Conservation (phyloP, 2,329 filamentous ascomycete genomes). For the Colletotrichum brevisporum region DNA sequence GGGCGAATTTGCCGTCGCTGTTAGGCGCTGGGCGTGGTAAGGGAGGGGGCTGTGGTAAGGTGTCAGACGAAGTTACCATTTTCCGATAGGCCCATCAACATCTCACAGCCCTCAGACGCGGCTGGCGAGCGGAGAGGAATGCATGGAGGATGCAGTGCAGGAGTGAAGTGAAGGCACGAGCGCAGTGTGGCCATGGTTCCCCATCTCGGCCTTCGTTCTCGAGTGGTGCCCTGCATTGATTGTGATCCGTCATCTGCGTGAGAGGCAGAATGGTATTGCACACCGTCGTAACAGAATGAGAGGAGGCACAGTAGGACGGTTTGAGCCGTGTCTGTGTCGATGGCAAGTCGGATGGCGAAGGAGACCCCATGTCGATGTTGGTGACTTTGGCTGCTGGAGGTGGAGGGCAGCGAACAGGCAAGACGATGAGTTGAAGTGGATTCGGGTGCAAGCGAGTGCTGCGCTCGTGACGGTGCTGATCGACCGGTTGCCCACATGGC, state of each 20-base stretch:
- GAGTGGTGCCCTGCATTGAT: no score
- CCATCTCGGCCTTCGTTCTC: no score
- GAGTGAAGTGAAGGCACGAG: no score
- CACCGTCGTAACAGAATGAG: constrained; percentile 16
- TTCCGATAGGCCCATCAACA: constrained; percentile 21
- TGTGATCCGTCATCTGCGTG: background rate
- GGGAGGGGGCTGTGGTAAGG: constrained; percentile 10
- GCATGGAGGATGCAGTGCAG: no score
- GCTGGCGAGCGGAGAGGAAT: no score
- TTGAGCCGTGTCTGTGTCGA: constrained; percentile 17
- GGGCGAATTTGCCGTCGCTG: background rate
- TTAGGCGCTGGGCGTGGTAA: constrained; percentile 10
- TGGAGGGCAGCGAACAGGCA: background rate
- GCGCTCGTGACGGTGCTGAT: constrained; percentile 25
- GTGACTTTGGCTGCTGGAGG: background rate
- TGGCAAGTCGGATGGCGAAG: background rate
- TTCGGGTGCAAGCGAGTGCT: constrained; percentile 19
- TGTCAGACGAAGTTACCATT: constrained; percentile 8
- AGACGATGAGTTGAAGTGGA: constrained; percentile 11
- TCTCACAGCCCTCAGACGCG: constrained; percentile 8
- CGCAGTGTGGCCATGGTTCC: no score
- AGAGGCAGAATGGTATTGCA: background rate
- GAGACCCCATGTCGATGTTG: background rate
- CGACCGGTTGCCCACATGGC: constrained; percentile 18
- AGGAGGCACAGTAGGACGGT: constrained; percentile 6